phyloP scores from a whole-genome alignment of 805 yeast genomes.

The Metschnikowia kunwiensis region DNA sequence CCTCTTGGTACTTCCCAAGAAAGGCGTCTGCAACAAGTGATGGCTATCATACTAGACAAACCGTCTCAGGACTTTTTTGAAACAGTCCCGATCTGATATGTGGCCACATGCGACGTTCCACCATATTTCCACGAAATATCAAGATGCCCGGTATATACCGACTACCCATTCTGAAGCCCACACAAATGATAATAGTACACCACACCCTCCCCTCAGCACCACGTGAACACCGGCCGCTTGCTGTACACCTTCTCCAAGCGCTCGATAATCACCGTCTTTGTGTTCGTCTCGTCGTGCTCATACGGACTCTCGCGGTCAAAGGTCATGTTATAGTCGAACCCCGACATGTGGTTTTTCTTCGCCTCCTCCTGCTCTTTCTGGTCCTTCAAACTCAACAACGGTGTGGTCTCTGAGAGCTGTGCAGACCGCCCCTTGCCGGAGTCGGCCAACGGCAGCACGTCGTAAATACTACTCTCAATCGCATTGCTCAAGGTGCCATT shows the following conservation, averaged over 20 bases:
- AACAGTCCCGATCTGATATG: no score
- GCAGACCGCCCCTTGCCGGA: not conserved
- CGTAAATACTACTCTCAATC: constrained; percentile 31
- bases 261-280: constrained; percentile 55
- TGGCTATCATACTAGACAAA: no score
- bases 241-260: constrained; percentile 52
- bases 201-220: constrained; percentile 45
- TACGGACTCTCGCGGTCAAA: constrained; percentile 5
- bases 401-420: constrained; percentile 7
- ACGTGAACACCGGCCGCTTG: constrained; percentile 63
- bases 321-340: constrained; percentile 23
- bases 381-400: no score
- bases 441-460: constrained; percentile 4
- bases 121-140: no score
- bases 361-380: no score
- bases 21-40: no score
- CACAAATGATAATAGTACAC: not conserved
- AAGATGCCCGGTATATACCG: no score
- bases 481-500: constrained; percentile 39
- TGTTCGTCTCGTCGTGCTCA: constrained; percentile 15
- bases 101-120: no score
- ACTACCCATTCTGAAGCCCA: no score
- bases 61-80: no score
- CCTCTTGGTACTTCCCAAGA: no score
- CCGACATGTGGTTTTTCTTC: constrained; percentile 17